Conservation (phyloP, 371 early-diverging fungal genomes). For the Zopfochytrium polystomum region DNA sequence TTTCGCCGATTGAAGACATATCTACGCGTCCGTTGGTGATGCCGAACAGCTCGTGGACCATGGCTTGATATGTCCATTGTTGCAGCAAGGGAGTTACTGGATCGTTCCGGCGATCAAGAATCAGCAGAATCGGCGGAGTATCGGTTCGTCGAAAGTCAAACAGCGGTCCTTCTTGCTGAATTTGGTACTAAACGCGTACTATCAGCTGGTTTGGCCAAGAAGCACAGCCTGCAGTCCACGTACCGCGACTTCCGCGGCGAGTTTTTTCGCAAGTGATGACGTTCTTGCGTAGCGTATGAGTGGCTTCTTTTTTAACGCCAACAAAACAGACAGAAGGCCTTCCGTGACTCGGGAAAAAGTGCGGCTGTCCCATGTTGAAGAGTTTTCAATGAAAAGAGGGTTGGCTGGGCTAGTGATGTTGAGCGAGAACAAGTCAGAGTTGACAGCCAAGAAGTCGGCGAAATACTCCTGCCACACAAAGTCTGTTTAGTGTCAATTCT, state of each 20-base stretch:
- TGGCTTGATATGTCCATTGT: slow-evolving; percentile 99
- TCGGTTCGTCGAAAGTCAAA: slow-evolving; percentile 80
- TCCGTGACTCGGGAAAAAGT: slow-evolving; percentile 74
- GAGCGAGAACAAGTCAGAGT: slow-evolving; percentile 78
- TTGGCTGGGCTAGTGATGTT: slow-evolving; percentile 58
- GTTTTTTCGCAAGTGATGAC: slow-evolving; percentile 72
- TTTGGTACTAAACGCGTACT: slow-evolving; percentile 57
- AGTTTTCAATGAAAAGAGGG: slow-evolving; percentile 68
- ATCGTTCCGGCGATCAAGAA: slow-evolving; percentile 94
- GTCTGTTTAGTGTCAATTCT: background rate
- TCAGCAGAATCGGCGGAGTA: slow-evolving; percentile 81
- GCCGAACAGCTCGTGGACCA: slow-evolving; percentile 96
- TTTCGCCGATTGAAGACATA: slow-evolving; percentile 68
- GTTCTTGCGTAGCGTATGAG: slow-evolving; percentile 81
- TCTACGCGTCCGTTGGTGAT: slow-evolving; percentile 93
- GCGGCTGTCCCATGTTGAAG: slow-evolving; percentile 67
- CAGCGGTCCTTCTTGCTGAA: slow-evolving; percentile 74
- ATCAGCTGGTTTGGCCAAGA: background rate
- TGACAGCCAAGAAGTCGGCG: slow-evolving; percentile 87
- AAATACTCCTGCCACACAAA: slow-evolving; percentile 68
- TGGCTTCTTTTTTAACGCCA: slow-evolving; percentile 88
- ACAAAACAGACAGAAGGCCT: slow-evolving; percentile 71
- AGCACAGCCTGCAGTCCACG: too few relatives aligned
- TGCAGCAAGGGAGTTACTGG: slow-evolving; percentile 94
- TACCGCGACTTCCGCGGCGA: slow-evolving; percentile 80